These are phyloP conservation scores for Zymoseptoria pseudotritici DNA, from an alignment of 2,329 filamentous ascomycete species.

Conservation along the genomic window DNA sequence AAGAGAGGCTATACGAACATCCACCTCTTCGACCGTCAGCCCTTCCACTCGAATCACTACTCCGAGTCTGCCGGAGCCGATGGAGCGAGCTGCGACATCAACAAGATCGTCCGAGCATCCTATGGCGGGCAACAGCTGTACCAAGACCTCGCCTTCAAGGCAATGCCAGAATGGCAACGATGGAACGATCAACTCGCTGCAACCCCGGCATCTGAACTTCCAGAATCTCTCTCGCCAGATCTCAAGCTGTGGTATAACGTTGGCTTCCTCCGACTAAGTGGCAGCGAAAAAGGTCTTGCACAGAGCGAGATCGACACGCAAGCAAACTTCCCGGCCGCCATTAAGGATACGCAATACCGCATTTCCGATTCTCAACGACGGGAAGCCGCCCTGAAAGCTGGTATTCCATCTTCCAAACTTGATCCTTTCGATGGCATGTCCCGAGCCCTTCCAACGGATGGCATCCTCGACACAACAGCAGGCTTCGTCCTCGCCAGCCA, in stretches of 20 bases:
- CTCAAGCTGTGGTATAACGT: slow-evolving; percentile 20
- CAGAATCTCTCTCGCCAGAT: slow-evolving; percentile 5
- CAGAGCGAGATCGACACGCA: slow-evolving; percentile 19
- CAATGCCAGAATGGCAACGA: slow-evolving; percentile 29
- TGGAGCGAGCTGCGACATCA: slow-evolving; percentile 19
- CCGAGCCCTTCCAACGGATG: slow-evolving; percentile 8
- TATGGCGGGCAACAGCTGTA: slow-evolving; percentile 20
- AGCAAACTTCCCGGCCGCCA: slow-evolving; percentile 16
- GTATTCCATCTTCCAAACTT: slow-evolving; percentile 11
- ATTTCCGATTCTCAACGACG: slow-evolving; percentile 14
- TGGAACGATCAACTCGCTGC: slow-evolving; percentile 21
- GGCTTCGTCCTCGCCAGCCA: slow-evolving; percentile 15
- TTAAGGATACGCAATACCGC: slow-evolving; percentile 24
- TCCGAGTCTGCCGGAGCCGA: slow-evolving; percentile 14
- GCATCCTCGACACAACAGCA: slow-evolving; percentile 15
- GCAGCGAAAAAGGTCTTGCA: slow-evolving; percentile 12
- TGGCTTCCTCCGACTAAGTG: slow-evolving; percentile 18
- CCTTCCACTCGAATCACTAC: slow-evolving; percentile 17
- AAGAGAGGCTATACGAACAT: slow-evolving; percentile 22
- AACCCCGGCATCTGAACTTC: slow-evolving; percentile 3
- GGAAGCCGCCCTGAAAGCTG: slow-evolving; percentile 5
- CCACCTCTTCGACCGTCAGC: slow-evolving; percentile 29
- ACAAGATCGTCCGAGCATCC: slow-evolving; percentile 21
- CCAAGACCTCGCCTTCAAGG: slow-evolving; percentile 19
- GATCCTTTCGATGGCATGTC: slow-evolving; percentile 12